Conservation (phyloP, 768 basidiomycete genomes). For the Leccinum subgranulosum region DNA sequence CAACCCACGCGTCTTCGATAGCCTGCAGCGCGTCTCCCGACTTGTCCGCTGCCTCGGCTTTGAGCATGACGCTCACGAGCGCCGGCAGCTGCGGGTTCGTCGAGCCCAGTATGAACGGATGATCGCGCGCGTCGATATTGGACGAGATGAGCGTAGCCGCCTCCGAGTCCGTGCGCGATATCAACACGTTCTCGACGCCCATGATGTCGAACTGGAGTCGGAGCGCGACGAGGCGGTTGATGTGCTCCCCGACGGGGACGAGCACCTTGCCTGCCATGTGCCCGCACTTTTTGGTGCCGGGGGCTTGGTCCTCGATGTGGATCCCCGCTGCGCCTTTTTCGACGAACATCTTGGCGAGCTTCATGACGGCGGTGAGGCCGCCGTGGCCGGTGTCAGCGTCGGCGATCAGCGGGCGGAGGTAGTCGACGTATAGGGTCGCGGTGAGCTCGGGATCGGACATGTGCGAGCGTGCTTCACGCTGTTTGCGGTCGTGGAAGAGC, state of each 20-base stretch:
- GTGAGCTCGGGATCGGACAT: conserved; percentile 71
- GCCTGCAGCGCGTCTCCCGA: conserved; percentile 78
- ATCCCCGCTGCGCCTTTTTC: conserved; percentile 98
- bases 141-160: conserved; percentile 95
- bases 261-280: conserved; percentile 97
- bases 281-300: conserved; percentile 94
- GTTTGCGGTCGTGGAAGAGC: conserved; percentile 98
- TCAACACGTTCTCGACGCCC: conserved; percentile 92
- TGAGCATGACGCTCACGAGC: conserved; percentile 76
- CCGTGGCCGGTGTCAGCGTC: conserved; percentile 99
- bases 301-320: conserved; percentile 96
- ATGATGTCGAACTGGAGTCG: conserved; percentile 97
- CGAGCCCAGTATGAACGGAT: conserved; percentile 91
- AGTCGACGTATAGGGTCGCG: conserved; percentile 73
- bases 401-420: conserved; percentile 91
- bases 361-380: conserved; percentile 97
- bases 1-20: conserved; percentile 86
- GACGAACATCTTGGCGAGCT: conserved; percentile 97
- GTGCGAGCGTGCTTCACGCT: conserved; percentile 72
- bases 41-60: conserved; percentile 80
- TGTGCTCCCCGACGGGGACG: conserved; percentile 96
- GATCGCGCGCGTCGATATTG: conserved; percentile 97
- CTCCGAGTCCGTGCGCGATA: conserved; percentile 96
- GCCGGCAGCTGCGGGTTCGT: conserved; percentile 72
- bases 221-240: conserved; percentile 96